These are phyloP conservation scores for Nidularia pulvinata DNA, from an alignment of 768 basidiomycete genomes.

Conservation along the genomic window DNA sequence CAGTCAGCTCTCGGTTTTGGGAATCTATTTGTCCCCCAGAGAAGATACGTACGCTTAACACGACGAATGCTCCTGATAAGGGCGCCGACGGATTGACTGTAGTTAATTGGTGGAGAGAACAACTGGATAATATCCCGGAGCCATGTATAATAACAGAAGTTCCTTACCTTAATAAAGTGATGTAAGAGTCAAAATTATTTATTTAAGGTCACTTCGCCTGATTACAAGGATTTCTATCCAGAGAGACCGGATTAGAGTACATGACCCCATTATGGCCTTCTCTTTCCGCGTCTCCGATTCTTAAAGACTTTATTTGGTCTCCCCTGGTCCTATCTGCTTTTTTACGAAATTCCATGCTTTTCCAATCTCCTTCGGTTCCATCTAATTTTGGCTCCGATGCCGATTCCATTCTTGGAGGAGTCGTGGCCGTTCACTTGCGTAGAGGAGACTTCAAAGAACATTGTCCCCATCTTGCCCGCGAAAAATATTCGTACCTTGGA, in stretches of 20 bases:
- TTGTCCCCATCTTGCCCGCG: not conserved
- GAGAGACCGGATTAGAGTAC: slow-evolving; percentile 17
- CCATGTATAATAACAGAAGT: slow-evolving; percentile 29
- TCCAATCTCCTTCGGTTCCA: not conserved
- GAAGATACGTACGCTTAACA: slow-evolving; percentile 26
- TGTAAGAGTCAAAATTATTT: slow-evolving; percentile 29
- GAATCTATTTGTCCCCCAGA: slow-evolving; percentile 41
- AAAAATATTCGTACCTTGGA: not conserved
- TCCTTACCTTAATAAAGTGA: slow-evolving; percentile 42
- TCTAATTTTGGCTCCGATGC: not conserved
- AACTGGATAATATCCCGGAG: slow-evolving; percentile 38
- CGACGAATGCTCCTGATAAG: slow-evolving; percentile 16
- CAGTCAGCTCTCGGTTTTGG: slow-evolving; percentile 51
- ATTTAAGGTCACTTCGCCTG: not conserved
- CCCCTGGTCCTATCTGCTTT: not conserved
- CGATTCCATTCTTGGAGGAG: slow-evolving; percentile 18
- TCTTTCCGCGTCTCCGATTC: not conserved
- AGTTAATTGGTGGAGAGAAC: slow-evolving; percentile 47
- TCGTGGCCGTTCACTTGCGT: not conserved
- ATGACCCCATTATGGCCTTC: not conserved
- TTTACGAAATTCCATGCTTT: not conserved
- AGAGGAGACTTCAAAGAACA: not conserved
- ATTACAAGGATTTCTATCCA: not conserved
- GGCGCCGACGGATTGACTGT: slow-evolving; percentile 37
- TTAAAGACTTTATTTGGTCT: not conserved